Evolutionary conservation across 495 filamentous ascomycete genomes (phyloP).

Genomic region (Penicillium ochrochloron): DNA sequence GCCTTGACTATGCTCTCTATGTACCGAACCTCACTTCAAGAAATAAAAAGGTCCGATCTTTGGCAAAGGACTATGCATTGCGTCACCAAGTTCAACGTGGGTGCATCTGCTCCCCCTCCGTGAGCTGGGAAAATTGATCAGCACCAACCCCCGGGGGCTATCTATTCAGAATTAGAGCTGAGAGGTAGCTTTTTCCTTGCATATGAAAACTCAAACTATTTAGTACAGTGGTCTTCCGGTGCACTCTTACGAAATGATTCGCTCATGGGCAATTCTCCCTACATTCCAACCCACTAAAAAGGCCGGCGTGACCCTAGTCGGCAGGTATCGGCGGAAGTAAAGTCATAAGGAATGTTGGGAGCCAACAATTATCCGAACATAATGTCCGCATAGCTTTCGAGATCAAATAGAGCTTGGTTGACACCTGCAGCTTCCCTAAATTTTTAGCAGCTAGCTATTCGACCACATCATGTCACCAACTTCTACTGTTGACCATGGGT

Average conservation of each 20-base stretch:
- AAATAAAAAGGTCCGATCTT: not conserved
- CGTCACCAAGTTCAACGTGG: conserved; percentile 9
- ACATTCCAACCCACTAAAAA: conserved; percentile 24
- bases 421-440: conserved; percentile 4
- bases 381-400: conserved; percentile 21
- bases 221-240: conserved; percentile 9
- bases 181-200: conserved; percentile 17
- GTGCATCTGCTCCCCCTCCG: not conserved
- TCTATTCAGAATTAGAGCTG: conserved; percentile 1
- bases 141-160: not conserved
- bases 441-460: not conserved
- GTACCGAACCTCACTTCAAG: not conserved
- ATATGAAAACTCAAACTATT: conserved; percentile 11
- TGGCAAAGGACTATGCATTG: not conserved
- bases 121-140: not conserved
- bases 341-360: conserved; percentile 23
- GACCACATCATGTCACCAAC: conserved; percentile 22
- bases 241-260: conserved; percentile 19
- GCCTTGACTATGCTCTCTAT: not conserved
- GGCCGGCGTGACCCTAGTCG: conserved; percentile 21
- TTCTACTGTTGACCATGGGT: conserved; percentile 19
- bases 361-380: conserved; percentile 22
- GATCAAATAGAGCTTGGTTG: conserved; percentile 12
- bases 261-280: conserved; percentile 23
- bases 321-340: conserved; percentile 18